Evolutionary conservation across 805 yeast genomes (phyloP).

Genomic region (Debaryomyces tyrocola): DNA sequence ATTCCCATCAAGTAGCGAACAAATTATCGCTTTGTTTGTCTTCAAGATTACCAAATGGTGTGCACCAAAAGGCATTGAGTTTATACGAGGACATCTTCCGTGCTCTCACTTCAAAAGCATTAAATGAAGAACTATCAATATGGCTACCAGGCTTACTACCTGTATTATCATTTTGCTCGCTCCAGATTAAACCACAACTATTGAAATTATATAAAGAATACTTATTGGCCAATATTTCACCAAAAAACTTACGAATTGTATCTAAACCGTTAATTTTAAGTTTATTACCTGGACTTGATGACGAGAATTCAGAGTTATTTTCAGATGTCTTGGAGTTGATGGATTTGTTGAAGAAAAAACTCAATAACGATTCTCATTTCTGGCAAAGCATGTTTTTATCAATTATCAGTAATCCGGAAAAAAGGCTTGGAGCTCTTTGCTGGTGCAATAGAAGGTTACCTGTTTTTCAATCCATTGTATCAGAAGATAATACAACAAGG

Average conservation of each 20-base stretch:
- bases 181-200: slow-evolving; percentile 79
- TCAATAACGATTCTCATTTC: slow-evolving; percentile 70
- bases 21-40: slow-evolving; percentile 77
- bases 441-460: slow-evolving; percentile 75
- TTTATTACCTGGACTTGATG: slow-evolving; percentile 86
- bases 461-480: slow-evolving; percentile 42
- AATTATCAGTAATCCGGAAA: slow-evolving; percentile 75
- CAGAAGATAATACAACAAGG: slow-evolving; percentile 6
- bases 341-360: slow-evolving; percentile 54
- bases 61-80: slow-evolving; percentile 83
- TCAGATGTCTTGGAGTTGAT: slow-evolving; percentile 58
- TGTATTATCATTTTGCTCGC: slow-evolving; percentile 81
- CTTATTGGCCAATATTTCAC: slow-evolving; percentile 49
- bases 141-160: slow-evolving; percentile 97
- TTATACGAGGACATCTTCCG: slow-evolving; percentile 72
- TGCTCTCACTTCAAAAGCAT: slow-evolving; percentile 53
- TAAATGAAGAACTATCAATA: slow-evolving; percentile 56
- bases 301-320: slow-evolving; percentile 84
- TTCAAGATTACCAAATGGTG: slow-evolving; percentile 88
- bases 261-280: slow-evolving; percentile 72
- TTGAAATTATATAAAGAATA: slow-evolving; percentile 59
- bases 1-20: slow-evolving; percentile 62
- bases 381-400: slow-evolving; percentile 83
- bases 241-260: slow-evolving; percentile 44
- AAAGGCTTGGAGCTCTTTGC: slow-evolving; percentile 77